Base-by-base conservation (phyloP, 306 rosid species). In the Pachyrhizus erosus region DNA sequence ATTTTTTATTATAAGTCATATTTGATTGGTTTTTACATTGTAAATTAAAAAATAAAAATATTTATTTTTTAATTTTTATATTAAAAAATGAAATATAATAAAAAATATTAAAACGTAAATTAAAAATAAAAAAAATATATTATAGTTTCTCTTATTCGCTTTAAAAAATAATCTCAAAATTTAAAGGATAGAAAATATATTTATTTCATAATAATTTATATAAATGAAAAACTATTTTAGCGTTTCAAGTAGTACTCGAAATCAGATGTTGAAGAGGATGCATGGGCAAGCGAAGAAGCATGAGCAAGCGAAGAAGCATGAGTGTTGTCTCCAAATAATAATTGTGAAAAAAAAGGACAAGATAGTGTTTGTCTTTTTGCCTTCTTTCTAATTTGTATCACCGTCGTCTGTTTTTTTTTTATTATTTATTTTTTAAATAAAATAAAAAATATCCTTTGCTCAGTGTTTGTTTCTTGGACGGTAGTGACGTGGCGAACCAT, bases 291-390 rank as follows among this genome's bases (percentile, higher is more conserved):
- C 17, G 9, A 20, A 20, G 4, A 21, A 68, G 73, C 51, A 68
- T 5, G 54, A 69, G 37, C 52, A 33, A 39, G 37, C 37, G 8
- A 66, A 34, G 34, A 49, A 27, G 18, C 29, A 7, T 49, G 37
- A 20, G 37, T 17, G 49, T 66, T 33, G n/a, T n/a, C n/a, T n/a
- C n/a, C 3, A 49, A 37, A 17, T 6, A 23, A 65, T 2, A 7
- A 7, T 17, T 65, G 3, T 13, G 1, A 4, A 18, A 37, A 10
- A 66, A 37, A 21, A 42, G 29, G 42, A 27, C 14, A 0, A 14
- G 23, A 20, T n/a, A n/a, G n/a, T n/a, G 31, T 0, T 68, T 70
- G 75, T 70, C 75, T 42, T 70, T 69, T 42, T 69, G 54, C 54
- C 18, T 21, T 68, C 12, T 65, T 34, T 34, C n/a, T 20, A 5